Evolutionary conservation across 495 filamentous ascomycete species (phyloP).

Genomic region (Alectoria sarmentosa): DNA sequence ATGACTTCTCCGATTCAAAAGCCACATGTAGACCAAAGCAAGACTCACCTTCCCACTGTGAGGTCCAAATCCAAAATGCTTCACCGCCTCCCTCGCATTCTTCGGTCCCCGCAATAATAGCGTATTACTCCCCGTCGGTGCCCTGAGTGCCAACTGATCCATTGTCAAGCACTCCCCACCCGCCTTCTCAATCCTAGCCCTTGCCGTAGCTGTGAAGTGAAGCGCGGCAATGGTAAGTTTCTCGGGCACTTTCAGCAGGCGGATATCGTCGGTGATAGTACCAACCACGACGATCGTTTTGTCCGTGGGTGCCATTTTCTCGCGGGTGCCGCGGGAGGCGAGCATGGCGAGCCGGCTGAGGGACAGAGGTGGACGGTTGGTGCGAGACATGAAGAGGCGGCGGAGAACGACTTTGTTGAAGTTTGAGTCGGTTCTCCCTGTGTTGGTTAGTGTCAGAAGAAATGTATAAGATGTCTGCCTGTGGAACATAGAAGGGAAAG

Average conservation of each 20-base stretch:
- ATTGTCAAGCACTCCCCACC: slow-evolving; percentile 92
- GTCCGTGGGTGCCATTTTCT: slow-evolving; percentile 45
- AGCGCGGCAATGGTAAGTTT: slow-evolving; percentile 90
- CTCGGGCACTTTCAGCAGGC: slow-evolving; percentile 67
- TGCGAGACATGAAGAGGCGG: slow-evolving; percentile 93
- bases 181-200: slow-evolving; percentile 83
- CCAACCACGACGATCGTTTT: slow-evolving; percentile 92
- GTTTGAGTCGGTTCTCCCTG: slow-evolving; percentile 88
- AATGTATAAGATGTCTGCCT: background rate
- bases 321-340: slow-evolving; percentile 36
- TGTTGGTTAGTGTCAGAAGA: slow-evolving; percentile 3
- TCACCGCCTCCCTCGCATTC: slow-evolving; percentile 93
- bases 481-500: background rate
- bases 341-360: slow-evolving; percentile 79
- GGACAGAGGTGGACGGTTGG: slow-evolving; percentile 92
- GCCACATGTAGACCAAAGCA: slow-evolving; percentile 32
- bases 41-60: slow-evolving; percentile 69
- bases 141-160: slow-evolving; percentile 89
- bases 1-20: background rate
- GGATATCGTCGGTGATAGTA: slow-evolving; percentile 95
- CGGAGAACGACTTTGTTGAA: slow-evolving; percentile 98
- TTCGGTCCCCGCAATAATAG: slow-evolving; percentile 92
- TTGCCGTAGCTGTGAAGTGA: slow-evolving; percentile 90
- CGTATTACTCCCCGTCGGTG: slow-evolving; percentile 91
- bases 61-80: slow-evolving; percentile 97